Base-by-base conservation (phyloP, 2,329 filamentous ascomycete species). In the Aspergillus terreus region DNA sequence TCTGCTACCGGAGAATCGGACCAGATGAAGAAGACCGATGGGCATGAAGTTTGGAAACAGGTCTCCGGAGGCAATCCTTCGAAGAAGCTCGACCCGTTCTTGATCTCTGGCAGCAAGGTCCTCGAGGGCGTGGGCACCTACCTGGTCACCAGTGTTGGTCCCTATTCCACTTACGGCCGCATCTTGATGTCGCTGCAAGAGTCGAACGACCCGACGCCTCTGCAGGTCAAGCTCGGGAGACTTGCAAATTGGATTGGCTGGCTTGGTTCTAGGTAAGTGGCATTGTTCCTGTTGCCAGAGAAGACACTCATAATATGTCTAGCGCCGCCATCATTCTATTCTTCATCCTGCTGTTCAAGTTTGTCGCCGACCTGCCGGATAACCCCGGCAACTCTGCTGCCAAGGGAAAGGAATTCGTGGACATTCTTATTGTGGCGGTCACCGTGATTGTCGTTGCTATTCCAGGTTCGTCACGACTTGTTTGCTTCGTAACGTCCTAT, bases 261-360 rank as follows among this genome's bases (percentile, higher is more conserved):
- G 69, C 75, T 90, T 33, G 87, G 87, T 70, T 90, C 89, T 67
- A 84, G 79, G 71, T 73, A 64, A 64, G 62, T 55, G 15, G 6
- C 32, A 6, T 3, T 3, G 9, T 17, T 6, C n/a, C 10, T 23
- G 9, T 17, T 21, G 30, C 32, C 32, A n/a, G 14, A 32, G 0
- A 1, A 25, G 6, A 46, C n/a, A 46, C 58, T 64, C 36, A 63
- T 17, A 30, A 33, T 6, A 17, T 38, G 25, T 33, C 9, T 47
- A 72, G 71, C 44, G 76, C 82, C 54, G 89, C 90, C 45, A 90
- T 87, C 58, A 76, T 94, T 12, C 78, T 96, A 44, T 96, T 96
- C 72, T 78, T 92, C 44, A 87, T 95, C 43, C 78, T 96, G 12
- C 83, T 96, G 63, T 92, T 96, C 73, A 82, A 90, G 62, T 96